A percentile compares a stretch with the other conserved stretches of the same genome.
phyloP scores from a whole-genome alignment of 75 land plant genomes.

The Chamaecyparis obtusa region DNA sequence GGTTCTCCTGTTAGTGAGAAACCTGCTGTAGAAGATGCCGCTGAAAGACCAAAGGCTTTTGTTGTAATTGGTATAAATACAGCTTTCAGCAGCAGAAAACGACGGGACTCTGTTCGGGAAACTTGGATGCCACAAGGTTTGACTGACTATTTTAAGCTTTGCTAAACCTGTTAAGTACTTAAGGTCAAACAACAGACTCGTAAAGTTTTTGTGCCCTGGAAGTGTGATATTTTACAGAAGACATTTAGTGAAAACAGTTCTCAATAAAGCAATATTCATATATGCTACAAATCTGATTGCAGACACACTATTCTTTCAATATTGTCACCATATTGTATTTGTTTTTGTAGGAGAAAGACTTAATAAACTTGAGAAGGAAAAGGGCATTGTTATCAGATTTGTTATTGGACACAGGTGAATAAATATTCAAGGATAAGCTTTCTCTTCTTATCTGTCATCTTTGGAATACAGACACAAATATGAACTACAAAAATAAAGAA shows the following conservation, averaged over 20 bases:
- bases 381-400: slow-evolving; percentile 74
- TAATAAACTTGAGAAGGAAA: slow-evolving; percentile 56
- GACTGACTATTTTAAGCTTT: not conserved
- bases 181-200: not conserved
- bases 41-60: slow-evolving; percentile 65
- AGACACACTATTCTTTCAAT: not conserved
- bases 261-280: not conserved
- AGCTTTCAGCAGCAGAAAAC: slow-evolving; percentile 89
- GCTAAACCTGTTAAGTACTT: not conserved
- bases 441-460: not conserved
- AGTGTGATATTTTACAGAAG: not conserved
- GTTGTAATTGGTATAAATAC: slow-evolving; percentile 96
- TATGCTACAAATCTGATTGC: not conserved
- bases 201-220: not conserved
- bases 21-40: slow-evolving; percentile 23
- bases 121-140: slow-evolving; percentile 88
- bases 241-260: not conserved
- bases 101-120: slow-evolving; percentile 64
- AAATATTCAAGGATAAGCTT: not conserved
- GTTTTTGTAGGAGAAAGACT: slow-evolving; percentile 51
- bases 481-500: not conserved
- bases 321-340: slow-evolving; percentile 4
- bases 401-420: slow-evolving; percentile 78
- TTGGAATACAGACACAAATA: not conserved
- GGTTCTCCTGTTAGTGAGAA: slow-evolving; percentile 26